Conservation (phyloP, 2,329 filamentous ascomycete species). For the Lachnellula cervina region DNA sequence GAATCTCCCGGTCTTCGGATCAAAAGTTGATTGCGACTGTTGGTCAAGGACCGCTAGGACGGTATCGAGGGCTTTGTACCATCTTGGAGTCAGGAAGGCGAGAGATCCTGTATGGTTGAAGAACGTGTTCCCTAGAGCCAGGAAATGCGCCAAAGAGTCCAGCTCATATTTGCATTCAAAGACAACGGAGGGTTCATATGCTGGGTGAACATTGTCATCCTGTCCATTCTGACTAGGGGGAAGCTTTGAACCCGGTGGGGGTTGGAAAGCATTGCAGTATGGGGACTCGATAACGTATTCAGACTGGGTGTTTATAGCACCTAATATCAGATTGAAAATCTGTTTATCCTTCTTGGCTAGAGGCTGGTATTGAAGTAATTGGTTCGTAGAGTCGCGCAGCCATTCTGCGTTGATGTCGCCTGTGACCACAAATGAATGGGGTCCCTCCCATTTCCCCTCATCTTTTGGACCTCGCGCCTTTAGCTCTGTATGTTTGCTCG, state of each 20-base stretch:
- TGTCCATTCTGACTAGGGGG: slow-evolving; percentile 71
- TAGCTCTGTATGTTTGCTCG: slow-evolving; percentile 35
- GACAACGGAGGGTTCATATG: slow-evolving; percentile 76
- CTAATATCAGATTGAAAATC: slow-evolving; percentile 76
- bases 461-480: slow-evolving; percentile 38
- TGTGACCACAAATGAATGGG: slow-evolving; percentile 90
- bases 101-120: slow-evolving; percentile 72
- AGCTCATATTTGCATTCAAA: slow-evolving; percentile 99
- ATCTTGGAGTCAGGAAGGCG: slow-evolving; percentile 73
- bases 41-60: slow-evolving; percentile 69
- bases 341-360: slow-evolving; percentile 75
- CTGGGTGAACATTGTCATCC: slow-evolving; percentile 77
- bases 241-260: slow-evolving; percentile 77
- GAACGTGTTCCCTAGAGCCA: slow-evolving; percentile 82
- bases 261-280: slow-evolving; percentile 98
- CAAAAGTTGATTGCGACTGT: slow-evolving; percentile 78
- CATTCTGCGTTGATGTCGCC: slow-evolving; percentile 92
- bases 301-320: slow-evolving; percentile 92
- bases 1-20: slow-evolving; percentile 59
- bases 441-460: slow-evolving; percentile 69
- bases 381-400: slow-evolving; percentile 90
- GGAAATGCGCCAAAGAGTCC: slow-evolving; percentile 88
- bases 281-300: slow-evolving; percentile 93
- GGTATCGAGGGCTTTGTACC: slow-evolving; percentile 72
- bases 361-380: slow-evolving; percentile 82